phyloP scores from a whole-genome alignment of 768 basidiomycete genomes.

The Mycena albidolilacea region DNA sequence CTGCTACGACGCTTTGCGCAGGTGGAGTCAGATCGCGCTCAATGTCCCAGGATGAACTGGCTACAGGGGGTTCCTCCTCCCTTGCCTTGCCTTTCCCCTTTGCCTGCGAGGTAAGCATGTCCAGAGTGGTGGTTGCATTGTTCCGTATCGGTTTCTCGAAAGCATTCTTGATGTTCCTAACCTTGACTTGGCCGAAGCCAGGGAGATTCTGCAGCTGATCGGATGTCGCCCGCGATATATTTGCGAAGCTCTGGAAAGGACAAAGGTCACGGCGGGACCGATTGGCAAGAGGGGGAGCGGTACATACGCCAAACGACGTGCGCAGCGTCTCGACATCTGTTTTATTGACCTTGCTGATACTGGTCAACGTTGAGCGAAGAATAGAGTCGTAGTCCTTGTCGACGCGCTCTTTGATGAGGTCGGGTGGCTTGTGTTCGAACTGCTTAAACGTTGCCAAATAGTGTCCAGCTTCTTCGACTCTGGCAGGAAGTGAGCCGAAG shows the following conservation, averaged over 20 bases:
- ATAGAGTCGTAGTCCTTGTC: slow-evolving; percentile 91
- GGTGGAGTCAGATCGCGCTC: slow-evolving; percentile 67
- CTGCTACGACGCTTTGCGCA: slow-evolving; percentile 26
- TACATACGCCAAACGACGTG: slow-evolving; percentile 89
- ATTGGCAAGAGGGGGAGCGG: background rate
- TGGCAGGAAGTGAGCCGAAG: slow-evolving; percentile 48
- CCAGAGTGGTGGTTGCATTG: slow-evolving; percentile 65
- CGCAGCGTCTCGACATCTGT: slow-evolving; percentile 96
- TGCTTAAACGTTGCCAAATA: slow-evolving; percentile 94
- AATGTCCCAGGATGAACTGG: slow-evolving; percentile 70
- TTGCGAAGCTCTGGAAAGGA: slow-evolving; percentile 81
- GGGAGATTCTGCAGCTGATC: slow-evolving; percentile 88
- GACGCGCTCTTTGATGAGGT: slow-evolving; percentile 93
- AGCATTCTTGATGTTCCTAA: slow-evolving; percentile 90
- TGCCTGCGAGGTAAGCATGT: slow-evolving; percentile 48
- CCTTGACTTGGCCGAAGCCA: slow-evolving; percentile 95
- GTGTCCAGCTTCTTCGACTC: slow-evolving; percentile 91
- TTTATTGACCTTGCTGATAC: slow-evolving; percentile 95
- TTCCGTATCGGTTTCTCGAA: slow-evolving; percentile 92
- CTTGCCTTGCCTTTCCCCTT: slow-evolving; percentile 45
- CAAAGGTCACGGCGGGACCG: slow-evolving; percentile 6
- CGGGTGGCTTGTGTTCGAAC: slow-evolving; percentile 93
- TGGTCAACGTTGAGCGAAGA: slow-evolving; percentile 86
- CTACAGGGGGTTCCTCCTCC: slow-evolving; percentile 18
- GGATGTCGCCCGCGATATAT: slow-evolving; percentile 79